Conservation (phyloP, 2,329 filamentous ascomycete species). For the Zasmidium citrigriseum region DNA sequence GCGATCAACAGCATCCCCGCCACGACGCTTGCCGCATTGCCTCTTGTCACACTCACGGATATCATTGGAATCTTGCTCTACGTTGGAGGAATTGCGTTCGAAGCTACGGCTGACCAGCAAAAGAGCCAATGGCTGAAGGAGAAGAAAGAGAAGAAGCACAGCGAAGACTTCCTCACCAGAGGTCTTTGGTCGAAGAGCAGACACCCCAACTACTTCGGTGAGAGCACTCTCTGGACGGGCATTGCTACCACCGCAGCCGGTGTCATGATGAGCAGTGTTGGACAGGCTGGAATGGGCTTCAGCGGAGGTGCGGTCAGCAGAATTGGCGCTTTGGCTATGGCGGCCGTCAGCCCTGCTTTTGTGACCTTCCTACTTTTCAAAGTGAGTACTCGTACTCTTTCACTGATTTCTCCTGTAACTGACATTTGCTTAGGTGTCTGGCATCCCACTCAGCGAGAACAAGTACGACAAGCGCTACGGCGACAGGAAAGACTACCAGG, state of each 20-base stretch:
- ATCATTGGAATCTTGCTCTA: slow-evolving; percentile 61
- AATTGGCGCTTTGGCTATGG: slow-evolving; percentile 51
- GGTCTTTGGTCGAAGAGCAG: slow-evolving; percentile 63
- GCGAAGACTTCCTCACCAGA: slow-evolving; percentile 65
- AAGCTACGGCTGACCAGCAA: slow-evolving; percentile 64
- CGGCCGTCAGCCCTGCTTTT: slow-evolving; percentile 64
- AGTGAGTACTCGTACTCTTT: slow-evolving; percentile 43
- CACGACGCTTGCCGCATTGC: slow-evolving; percentile 52
- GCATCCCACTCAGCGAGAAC: slow-evolving; percentile 65
- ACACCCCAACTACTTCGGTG: slow-evolving; percentile 74
- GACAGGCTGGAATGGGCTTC: slow-evolving; percentile 60
- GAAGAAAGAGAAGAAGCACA: slow-evolving; percentile 66
- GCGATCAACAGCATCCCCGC: slow-evolving; percentile 64
- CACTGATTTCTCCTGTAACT: slow-evolving; percentile 9
- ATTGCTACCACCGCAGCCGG: slow-evolving; percentile 63
- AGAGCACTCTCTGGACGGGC: slow-evolving; percentile 68
- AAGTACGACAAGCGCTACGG: slow-evolving; percentile 70
- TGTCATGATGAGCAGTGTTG: slow-evolving; percentile 53
- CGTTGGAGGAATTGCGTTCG: slow-evolving; percentile 60
- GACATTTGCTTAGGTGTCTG: slow-evolving; percentile 39
- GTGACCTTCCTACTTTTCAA: slow-evolving; percentile 64
- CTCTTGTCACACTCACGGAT: slow-evolving; percentile 54
- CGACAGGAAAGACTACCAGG: slow-evolving; percentile 64
- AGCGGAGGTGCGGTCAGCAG: slow-evolving; percentile 46
- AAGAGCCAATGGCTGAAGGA: slow-evolving; percentile 63